phyloP scores from a whole-genome alignment of 768 basidiomycete species.

The Postia placenta region DNA sequence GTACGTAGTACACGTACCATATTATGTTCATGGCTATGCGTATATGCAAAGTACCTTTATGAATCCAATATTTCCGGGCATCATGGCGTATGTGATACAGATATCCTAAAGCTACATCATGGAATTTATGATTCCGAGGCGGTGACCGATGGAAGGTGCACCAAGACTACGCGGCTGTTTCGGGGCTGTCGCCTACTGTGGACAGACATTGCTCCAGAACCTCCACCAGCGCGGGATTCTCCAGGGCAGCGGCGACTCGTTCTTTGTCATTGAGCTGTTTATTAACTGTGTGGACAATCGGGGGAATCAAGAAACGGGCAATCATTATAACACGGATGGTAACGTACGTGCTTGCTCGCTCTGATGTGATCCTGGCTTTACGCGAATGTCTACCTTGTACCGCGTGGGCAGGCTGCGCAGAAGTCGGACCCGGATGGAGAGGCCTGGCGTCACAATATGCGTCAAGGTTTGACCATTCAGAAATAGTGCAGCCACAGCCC shows the following conservation, averaged over 20 bases:
- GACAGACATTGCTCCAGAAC: slow-evolving; percentile 79
- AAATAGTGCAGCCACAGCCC: slow-evolving; percentile 20
- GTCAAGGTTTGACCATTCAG: not conserved
- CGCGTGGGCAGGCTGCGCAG: slow-evolving; percentile 85
- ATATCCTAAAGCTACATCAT: not conserved
- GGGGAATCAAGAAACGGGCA: not conserved
- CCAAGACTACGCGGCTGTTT: not conserved
- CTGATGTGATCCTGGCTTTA: slow-evolving; percentile 94
- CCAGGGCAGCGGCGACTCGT: slow-evolving; percentile 92
- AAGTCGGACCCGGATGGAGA: slow-evolving; percentile 93
- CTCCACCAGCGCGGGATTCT: slow-evolving; percentile 81
- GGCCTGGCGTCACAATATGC: slow-evolving; percentile 40
- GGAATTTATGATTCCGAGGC: too few species aligned
- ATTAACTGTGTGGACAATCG: slow-evolving; percentile 56
- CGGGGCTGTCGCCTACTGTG: slow-evolving; percentile 4
- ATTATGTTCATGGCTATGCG: not conserved
- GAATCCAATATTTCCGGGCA: too few species aligned
- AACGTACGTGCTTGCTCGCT: slow-evolving; percentile 80
- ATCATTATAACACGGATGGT: not conserved
- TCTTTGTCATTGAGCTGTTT: slow-evolving; percentile 99
- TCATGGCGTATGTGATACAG: too few species aligned
- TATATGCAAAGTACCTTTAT: not conserved
- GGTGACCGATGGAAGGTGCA: not conserved
- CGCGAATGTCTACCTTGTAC: slow-evolving; percentile 90
- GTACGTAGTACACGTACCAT: not conserved